Evolutionary conservation across 208 protist species (phyloP), one percentile per base, ranked within the genome.

Genomic region (Trypanosoma cruzi): DNA sequence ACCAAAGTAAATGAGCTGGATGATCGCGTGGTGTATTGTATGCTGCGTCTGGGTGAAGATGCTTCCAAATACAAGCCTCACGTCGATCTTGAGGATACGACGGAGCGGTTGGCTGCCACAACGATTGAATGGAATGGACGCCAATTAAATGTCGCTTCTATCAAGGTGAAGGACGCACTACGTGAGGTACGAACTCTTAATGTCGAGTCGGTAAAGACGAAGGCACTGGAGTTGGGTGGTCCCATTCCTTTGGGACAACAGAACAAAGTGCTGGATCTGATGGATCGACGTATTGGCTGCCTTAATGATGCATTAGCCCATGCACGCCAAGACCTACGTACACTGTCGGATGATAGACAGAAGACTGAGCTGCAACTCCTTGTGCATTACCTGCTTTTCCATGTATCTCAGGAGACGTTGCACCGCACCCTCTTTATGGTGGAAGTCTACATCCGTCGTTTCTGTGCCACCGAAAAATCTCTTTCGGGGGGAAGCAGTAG

Each of bases 281-380:
- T 93, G 72, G 90, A 96, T 71, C 80, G 90, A 57, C 83, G 86
- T 60, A 88, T 93, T 57, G 81, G 75, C 61, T 84, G 73, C 76
- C 88, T 88, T 75, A 93, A 96, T 79, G 90, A 93, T 66, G 90
- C 87, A 6, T 77, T 96, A 28, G 79, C 71, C 13, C 86, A 93
- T 79, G 85, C 85, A 37, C 80, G 84, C 10, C 82, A 92, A 74
- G 90, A 88, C 65, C 78, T 92, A 31, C 87, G 88, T 58, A 67
- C 42, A 8, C 76, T 83, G 0, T 57, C 64, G 14, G 85, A 91
- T 60, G 67, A 69, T 26, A 50, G 29, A 20, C 72, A 85, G 31
- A 74, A 79, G 72, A 88, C 79, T 22, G 82, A 90, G 68, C 75
- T 80, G 60, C 90, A 93, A 70, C 81, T 96, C 28, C 66, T 93